Evolutionary conservation across 2,329 filamentous ascomycete genomes (phyloP).

Genomic region (Fusarium odoratissimum): DNA sequence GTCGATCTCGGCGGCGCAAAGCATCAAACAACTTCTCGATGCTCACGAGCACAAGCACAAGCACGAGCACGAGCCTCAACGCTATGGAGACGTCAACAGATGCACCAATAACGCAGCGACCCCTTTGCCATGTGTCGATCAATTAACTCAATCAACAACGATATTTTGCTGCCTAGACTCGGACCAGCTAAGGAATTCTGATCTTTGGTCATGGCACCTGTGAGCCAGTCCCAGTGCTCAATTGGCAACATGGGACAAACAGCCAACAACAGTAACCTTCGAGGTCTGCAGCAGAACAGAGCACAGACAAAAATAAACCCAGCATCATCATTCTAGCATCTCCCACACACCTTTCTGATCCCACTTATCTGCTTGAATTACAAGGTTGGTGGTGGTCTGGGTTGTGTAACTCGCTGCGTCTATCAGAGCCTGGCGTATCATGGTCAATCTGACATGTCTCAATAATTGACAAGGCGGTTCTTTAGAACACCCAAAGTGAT

Average conservation of each 20-base stretch:
- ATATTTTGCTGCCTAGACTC: constrained; percentile 33
- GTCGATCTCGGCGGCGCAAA: constrained; percentile 18
- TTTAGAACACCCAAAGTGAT: neutral
- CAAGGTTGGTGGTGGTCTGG: neutral
- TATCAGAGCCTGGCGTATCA: neutral
- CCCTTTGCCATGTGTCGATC: constrained; percentile 14
- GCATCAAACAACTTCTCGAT: constrained; percentile 11
- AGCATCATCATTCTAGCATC: constrained; percentile 18
- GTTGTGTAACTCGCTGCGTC: constrained; percentile 22
- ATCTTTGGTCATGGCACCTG: neutral
- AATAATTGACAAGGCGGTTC: constrained; percentile 9
- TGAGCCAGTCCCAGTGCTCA: constrained; percentile 6
- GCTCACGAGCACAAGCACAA: constrained; percentile 21
- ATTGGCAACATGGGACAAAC: constrained; percentile 18
- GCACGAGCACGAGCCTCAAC: constrained; percentile 34
- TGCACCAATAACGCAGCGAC: constrained; percentile 14
- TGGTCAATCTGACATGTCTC: constrained; percentile 7
- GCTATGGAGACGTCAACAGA: constrained; percentile 5
- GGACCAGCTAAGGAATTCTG: neutral
- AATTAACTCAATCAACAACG: constrained; percentile 2
- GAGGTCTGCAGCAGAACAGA: constrained; percentile 7
- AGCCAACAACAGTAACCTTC: neutral
- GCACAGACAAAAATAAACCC: constrained; percentile 24
- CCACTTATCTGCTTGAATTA: constrained; percentile 25
- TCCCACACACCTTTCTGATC: constrained; percentile 21